These are phyloP conservation scores for Salix dunnii DNA, from an alignment of 345 rosid genomes.

Conservation along the genomic window DNA sequence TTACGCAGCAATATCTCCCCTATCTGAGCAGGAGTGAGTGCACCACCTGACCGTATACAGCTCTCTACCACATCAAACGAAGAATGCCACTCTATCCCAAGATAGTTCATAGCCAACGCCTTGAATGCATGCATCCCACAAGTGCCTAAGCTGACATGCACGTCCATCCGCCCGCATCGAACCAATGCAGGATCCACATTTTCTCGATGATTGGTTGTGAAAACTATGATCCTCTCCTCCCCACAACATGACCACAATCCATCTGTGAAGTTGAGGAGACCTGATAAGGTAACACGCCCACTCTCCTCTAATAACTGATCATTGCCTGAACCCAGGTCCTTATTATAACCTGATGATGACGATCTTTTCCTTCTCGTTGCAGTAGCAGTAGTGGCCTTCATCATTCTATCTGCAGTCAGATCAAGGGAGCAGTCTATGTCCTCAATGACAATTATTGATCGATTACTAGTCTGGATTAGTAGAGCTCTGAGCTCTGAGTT, in stretches of 20 bases:
- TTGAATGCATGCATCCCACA: slow-evolving; percentile 46
- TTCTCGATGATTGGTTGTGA: slow-evolving; percentile 44
- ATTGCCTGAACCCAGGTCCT: not conserved
- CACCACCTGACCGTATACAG: slow-evolving; percentile 39
- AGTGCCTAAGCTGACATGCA: slow-evolving; percentile 38
- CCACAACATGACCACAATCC: slow-evolving; percentile 52
- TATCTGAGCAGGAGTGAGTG: slow-evolving; percentile 44
- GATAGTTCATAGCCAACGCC: slow-evolving; percentile 35
- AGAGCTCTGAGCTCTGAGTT: slow-evolving; percentile 19
- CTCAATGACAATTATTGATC: slow-evolving; percentile 21
- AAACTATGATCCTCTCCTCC: slow-evolving; percentile 42
- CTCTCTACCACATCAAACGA: slow-evolving; percentile 39
- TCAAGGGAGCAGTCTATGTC: slow-evolving; percentile 21
- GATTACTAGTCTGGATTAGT: slow-evolving; percentile 10
- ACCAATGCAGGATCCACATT: slow-evolving; percentile 45
- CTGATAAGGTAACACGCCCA: slow-evolving; percentile 41
- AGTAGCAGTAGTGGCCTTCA: slow-evolving; percentile 10
- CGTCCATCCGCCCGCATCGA: slow-evolving; percentile 50
- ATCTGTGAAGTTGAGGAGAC: slow-evolving; percentile 43
- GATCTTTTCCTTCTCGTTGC: slow-evolving; percentile 11
- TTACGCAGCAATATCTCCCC: slow-evolving; percentile 43
- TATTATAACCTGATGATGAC: not conserved
- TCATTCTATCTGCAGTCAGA: slow-evolving; percentile 38
- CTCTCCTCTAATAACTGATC: slow-evolving; percentile 19
- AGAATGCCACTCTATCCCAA: slow-evolving; percentile 33